Conservation (phyloP, 176 grass and related monocot genomes). For the Tillandsia fasciculata region DNA sequence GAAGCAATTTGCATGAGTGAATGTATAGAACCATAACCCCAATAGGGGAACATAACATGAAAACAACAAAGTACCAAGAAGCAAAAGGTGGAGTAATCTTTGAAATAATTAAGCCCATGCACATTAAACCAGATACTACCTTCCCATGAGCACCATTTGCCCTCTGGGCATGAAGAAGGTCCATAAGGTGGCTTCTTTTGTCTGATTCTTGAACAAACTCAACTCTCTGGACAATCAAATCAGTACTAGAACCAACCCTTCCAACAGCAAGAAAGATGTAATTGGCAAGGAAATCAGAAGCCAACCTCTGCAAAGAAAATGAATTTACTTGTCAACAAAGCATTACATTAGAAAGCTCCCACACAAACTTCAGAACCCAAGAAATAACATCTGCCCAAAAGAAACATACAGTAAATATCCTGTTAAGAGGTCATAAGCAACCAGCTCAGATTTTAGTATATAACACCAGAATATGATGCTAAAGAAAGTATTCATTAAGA, state of each 20-base stretch:
- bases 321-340: neutral
- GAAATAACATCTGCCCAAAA: no score
- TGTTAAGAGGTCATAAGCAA: no score
- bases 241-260: constrained; percentile 95
- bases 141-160: constrained; percentile 73
- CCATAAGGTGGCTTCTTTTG: constrained; percentile 94
- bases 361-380: no score
- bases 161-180: constrained; percentile 85
- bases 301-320: constrained; percentile 51
- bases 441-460: no score
- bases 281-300: constrained; percentile 70
- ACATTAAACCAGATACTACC: constrained; percentile 25
- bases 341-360: no score
- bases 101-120: neutral
- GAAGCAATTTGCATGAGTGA: constrained; percentile 5
- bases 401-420: no score
- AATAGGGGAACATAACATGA: neutral
- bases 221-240: constrained; percentile 89
- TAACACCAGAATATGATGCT: no score
- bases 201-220: constrained; percentile 85
- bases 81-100: neutral
- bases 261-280: constrained; percentile 97
- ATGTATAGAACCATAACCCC: neutral
- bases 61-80: neutral
- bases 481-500: no score